Evolutionary conservation across 345 rosid species (phyloP).

Genomic region (Sonneratia alba): DNA sequence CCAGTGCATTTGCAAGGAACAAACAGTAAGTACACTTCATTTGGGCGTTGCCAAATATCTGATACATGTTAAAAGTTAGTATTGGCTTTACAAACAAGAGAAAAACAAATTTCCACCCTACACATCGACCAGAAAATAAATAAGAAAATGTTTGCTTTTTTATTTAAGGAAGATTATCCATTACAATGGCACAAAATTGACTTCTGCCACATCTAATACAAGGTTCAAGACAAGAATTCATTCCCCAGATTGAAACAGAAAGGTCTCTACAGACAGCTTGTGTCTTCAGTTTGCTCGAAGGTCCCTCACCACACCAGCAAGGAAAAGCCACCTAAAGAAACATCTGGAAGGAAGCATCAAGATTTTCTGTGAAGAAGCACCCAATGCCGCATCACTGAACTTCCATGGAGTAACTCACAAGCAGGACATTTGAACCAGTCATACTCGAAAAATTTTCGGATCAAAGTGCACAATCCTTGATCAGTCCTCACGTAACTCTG

Average conservation of each 20-base stretch:
- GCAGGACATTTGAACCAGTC: not conserved
- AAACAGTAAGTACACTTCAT: not conserved
- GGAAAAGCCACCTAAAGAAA: not conserved
- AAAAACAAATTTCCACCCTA: not conserved
- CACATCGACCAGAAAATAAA: not conserved
- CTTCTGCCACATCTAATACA: not conserved
- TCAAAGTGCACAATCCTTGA: not conserved
- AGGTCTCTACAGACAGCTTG: not conserved
- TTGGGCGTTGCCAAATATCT: not conserved
- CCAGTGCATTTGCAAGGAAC: not conserved
- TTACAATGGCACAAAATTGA: not conserved
- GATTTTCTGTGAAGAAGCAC: not conserved
- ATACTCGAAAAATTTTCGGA: not conserved
- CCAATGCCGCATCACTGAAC: not conserved
- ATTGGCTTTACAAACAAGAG: too few relatives aligned
- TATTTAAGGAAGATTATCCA: not conserved
- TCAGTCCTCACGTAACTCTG: not conserved
- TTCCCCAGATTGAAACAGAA: not conserved
- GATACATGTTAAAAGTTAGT: not conserved
- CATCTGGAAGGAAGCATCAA: not conserved
- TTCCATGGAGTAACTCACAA: not conserved
- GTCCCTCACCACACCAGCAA: not conserved
- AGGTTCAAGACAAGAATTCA: not conserved
- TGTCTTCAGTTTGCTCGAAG: not conserved
- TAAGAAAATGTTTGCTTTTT: not conserved